These are phyloP conservation scores for Suhomyces coccinellae DNA, from an alignment of 1,139 yeast species.

Conservation along the genomic window DNA sequence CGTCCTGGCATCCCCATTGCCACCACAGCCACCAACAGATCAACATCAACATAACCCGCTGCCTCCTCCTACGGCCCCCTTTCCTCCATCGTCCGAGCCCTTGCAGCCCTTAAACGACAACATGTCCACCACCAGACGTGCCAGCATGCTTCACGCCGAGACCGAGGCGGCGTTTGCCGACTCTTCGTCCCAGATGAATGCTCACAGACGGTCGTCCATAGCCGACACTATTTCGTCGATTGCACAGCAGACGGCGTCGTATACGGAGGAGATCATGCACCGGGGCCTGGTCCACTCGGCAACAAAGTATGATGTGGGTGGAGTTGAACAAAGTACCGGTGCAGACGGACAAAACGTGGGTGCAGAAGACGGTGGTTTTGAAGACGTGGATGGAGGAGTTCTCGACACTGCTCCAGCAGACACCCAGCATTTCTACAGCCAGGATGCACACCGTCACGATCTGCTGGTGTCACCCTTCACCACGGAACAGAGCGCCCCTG, in stretches of 20 bases:
- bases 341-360: no score
- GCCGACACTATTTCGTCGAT: conserved; percentile 18
- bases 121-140: conserved; percentile 6
- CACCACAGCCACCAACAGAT: background rate
- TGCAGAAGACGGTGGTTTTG: no score
- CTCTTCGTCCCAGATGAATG: background rate
- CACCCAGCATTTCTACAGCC: background rate
- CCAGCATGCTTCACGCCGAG: conserved; percentile 6
- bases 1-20: background rate
- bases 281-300: conserved; percentile 8
- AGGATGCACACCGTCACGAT: background rate
- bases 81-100: background rate
- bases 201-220: conserved; percentile 12
- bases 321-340: background rate
- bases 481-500: background rate
- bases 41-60: background rate
- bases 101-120: conserved; percentile 7
- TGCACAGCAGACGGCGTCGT: conserved; percentile 16
- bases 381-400: no score
- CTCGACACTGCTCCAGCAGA: no score
- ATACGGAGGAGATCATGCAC: conserved; percentile 18
- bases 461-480: background rate
- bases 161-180: conserved; percentile 3
- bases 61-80: background rate
- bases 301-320: background rate